These are phyloP conservation scores for Ceriops zippeliana DNA, from an alignment of 345 rosid species.

Conservation along the genomic window DNA sequence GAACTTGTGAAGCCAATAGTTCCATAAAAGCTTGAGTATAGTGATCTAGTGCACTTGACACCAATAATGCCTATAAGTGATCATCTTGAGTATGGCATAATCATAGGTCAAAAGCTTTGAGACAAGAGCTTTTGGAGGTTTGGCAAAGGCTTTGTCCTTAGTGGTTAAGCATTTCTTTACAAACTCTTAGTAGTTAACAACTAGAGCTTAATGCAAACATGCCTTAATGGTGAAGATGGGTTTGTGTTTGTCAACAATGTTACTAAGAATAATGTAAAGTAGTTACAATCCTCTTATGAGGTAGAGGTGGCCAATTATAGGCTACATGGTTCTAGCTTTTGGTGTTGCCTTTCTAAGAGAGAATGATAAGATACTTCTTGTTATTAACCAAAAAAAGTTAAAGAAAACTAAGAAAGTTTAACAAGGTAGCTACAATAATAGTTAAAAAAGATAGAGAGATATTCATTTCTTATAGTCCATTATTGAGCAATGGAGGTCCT, in stretches of 20 bases:
- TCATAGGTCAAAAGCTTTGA: constrained; percentile 21
- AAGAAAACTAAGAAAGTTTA: not conserved
- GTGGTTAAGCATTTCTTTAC: constrained; percentile 31
- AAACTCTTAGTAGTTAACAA: constrained; percentile 27
- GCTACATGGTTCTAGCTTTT: constrained; percentile 3
- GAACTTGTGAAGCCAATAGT: constrained; percentile 26
- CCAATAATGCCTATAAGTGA: constrained; percentile 35
- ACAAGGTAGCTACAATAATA: not conserved
- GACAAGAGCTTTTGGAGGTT: not conserved
- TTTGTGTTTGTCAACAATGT: constrained; percentile 35
- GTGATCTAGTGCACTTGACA: constrained; percentile 25
- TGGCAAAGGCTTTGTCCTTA: constrained; percentile 26
- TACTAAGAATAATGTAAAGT: constrained; percentile 19
- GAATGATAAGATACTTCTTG: not conserved
- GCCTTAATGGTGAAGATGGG: not conserved
- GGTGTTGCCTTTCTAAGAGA: not conserved
- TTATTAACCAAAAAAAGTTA: not conserved
- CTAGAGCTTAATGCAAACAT: constrained; percentile 21
- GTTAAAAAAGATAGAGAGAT: not conserved
- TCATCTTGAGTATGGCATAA: constrained; percentile 12
- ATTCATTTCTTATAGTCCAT: not conserved
- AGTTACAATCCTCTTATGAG: constrained; percentile 20
- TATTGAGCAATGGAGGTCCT: not conserved
- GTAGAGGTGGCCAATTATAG: constrained; percentile 8
- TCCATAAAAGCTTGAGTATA: constrained; percentile 33